Evolutionary conservation across 169 alveolate species (phyloP).

Genomic region (Plasmodium yoelii): DNA sequence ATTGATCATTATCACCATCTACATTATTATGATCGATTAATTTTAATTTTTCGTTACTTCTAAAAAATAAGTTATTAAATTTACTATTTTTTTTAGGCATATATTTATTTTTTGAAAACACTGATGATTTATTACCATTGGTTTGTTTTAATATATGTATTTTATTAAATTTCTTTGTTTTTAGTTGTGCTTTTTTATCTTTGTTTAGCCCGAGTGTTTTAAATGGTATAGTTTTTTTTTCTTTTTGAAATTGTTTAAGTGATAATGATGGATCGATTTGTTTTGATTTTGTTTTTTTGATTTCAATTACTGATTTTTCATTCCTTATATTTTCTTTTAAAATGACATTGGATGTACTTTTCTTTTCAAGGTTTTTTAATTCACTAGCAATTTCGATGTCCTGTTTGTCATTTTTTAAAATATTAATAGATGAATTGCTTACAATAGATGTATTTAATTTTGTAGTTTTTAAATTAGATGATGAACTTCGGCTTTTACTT

Average conservation of each 20-base stretch:
- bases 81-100: slow-evolving; percentile 16
- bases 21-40: slow-evolving; percentile 20
- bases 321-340: too few relatives aligned
- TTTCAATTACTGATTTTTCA: too few relatives aligned
- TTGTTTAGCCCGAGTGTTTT: not conserved
- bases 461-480: too few relatives aligned
- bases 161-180: slow-evolving; percentile 19
- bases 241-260: too few relatives aligned
- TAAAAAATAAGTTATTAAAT: slow-evolving; percentile 3
- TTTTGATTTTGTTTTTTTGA: too few relatives aligned
- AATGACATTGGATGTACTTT: too few relatives aligned
- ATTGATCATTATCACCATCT: slow-evolving; percentile 1
- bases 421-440: too few relatives aligned
- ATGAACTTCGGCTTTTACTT: not conserved
- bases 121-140: not conserved
- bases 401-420: too few relatives aligned
- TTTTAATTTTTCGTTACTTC: slow-evolving; percentile 17
- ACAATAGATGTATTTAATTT: too few relatives aligned
- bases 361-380: too few relatives aligned
- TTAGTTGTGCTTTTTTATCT: not conserved
- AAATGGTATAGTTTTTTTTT: not conserved
- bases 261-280: not conserved
- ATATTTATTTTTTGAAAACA: slow-evolving; percentile 47
- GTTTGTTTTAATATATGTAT: slow-evolving; percentile 21
- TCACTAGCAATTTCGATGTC: too few relatives aligned